Conservation (phyloP, 352 stramenopile genomes). For the Blastocystis hominis region DNA sequence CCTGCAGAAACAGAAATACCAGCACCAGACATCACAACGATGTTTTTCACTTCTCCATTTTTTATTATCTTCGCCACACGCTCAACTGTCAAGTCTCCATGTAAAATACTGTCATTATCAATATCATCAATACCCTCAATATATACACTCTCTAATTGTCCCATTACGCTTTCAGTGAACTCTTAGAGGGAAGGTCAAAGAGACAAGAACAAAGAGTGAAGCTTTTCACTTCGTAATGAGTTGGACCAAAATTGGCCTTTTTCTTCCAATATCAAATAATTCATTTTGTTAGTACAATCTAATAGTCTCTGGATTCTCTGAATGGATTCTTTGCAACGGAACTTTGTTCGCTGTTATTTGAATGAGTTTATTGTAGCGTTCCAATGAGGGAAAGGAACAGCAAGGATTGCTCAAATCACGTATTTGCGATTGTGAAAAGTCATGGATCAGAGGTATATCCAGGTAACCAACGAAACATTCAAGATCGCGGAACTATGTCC, state of each 20-base stretch:
- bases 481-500: neutral
- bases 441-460: neutral
- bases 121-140: slow-evolving; percentile 57
- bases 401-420: neutral
- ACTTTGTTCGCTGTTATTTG: neutral
- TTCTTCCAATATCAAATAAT: neutral
- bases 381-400: neutral
- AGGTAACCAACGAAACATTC: neutral
- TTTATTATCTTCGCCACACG: slow-evolving; percentile 69
- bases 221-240: neutral
- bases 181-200: neutral
- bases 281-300: neutral
- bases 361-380: neutral
- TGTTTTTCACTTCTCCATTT: slow-evolving; percentile 68
- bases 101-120: slow-evolving; percentile 51
- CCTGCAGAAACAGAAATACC: slow-evolving; percentile 87
- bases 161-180: neutral
- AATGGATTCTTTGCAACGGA: neutral
- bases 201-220: neutral
- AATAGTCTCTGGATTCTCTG: neutral
- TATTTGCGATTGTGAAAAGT: neutral
- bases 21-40: slow-evolving; percentile 79
- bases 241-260: neutral
- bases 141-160: slow-evolving; percentile 56
- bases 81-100: slow-evolving; percentile 53